A percentile compares a stretch with the other conserved stretches of the same genome.
Conservation (phyloP, 2,329 filamentous ascomycete genomes). For the Exophiala aquamarina region DNA sequence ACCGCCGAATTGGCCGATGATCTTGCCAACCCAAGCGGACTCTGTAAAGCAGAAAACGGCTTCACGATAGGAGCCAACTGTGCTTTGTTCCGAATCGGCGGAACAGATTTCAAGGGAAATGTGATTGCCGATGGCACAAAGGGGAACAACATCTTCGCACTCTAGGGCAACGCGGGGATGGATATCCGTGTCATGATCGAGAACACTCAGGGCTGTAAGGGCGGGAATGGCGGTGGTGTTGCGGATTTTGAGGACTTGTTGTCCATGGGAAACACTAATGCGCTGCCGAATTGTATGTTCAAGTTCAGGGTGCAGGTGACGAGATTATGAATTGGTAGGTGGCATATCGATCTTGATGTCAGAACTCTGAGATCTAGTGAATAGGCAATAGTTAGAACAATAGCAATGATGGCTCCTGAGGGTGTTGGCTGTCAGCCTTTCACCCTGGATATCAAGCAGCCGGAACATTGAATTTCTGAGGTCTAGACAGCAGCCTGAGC, state of each 20-base stretch:
- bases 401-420: too few relatives aligned
- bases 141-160: conserved; percentile 14
- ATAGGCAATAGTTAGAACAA: too few relatives aligned
- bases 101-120: conserved; percentile 4
- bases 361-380: too few relatives aligned
- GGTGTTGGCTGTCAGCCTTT: too few relatives aligned
- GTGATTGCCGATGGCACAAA: conserved; percentile 7
- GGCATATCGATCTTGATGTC: too few relatives aligned
- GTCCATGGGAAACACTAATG: conserved; percentile 5
- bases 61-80: conserved; percentile 1
- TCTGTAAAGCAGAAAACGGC: conserved; percentile 9
- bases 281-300: conserved; percentile 11
- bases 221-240: conserved; percentile 3
- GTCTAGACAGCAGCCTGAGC: too few relatives aligned
- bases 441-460: too few relatives aligned
- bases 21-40: not conserved
- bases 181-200: conserved; percentile 6
- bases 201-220: conserved; percentile 7
- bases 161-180: conserved; percentile 7
- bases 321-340: too few relatives aligned
- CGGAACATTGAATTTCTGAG: too few relatives aligned
- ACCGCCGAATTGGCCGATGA: not conserved
- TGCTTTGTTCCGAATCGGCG: conserved; percentile 12
- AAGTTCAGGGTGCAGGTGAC: too few relatives aligned
- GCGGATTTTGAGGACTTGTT: conserved; percentile 11